Evolutionary conservation across 2,329 filamentous ascomycete species (phyloP).

Genomic region (Penicillium corylophilum): DNA sequence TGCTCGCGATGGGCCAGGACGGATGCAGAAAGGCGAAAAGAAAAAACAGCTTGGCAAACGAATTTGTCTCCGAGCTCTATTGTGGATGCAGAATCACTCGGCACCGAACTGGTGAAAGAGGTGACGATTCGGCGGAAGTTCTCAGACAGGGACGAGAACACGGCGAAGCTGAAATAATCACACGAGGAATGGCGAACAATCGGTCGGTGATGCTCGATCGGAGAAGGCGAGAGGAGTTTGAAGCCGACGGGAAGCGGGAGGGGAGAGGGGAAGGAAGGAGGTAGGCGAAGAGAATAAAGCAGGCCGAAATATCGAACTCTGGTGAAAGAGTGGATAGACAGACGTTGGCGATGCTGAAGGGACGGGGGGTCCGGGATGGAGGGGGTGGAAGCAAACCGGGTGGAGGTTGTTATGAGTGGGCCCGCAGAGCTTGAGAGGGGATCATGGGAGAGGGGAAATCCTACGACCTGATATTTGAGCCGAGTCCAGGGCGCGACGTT

Average conservation of each 20-base stretch:
- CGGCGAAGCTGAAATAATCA: not conserved
- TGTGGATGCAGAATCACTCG: conserved; percentile 10
- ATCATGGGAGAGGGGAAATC: conserved; percentile 17
- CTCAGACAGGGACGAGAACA: conserved; percentile 13
- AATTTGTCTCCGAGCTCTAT: conserved; percentile 20
- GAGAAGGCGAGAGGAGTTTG: conserved; percentile 19
- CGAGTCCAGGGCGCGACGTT: not conserved
- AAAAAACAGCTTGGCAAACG: conserved; percentile 9
- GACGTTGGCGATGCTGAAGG: conserved; percentile 10
- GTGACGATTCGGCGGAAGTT: conserved; percentile 9
- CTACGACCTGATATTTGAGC: not conserved
- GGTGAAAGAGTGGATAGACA: conserved; percentile 5
- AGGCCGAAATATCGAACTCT: conserved; percentile 14
- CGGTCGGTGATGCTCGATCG: conserved; percentile 12
- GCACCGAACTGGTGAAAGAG: conserved; percentile 3
- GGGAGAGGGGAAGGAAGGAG: conserved; percentile 9
- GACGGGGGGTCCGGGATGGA: conserved; percentile 5
- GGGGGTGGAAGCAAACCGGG: conserved; percentile 15
- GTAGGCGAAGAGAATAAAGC: conserved; percentile 16
- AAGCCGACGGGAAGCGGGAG: conserved; percentile 14
- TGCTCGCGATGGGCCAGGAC: conserved; percentile 21
- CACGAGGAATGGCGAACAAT: conserved; percentile 8
- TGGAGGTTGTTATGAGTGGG: conserved; percentile 23
- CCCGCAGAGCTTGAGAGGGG: conserved; percentile 25
- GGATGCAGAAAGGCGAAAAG: conserved; percentile 19